Evolutionary conservation across 108 stramenopile genomes (phyloP).

Genomic region (Fragilariopsis cylindrus): DNA sequence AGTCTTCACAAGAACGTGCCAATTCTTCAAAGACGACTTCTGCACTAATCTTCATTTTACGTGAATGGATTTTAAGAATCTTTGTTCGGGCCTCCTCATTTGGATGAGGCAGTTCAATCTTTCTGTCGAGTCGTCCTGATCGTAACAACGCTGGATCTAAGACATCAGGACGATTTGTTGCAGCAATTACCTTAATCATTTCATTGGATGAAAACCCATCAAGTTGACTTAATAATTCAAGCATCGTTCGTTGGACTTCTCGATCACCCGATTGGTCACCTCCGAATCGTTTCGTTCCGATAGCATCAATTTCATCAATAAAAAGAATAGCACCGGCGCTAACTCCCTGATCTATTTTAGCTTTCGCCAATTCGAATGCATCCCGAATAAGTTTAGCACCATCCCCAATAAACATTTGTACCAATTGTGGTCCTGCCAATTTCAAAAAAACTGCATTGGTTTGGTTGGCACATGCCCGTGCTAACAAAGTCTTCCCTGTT

Average conservation of each 20-base stretch:
- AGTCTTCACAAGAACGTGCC: slow-evolving; percentile 95
- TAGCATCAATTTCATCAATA: slow-evolving; percentile 99
- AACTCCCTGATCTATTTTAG: slow-evolving; percentile 85
- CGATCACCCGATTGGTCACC: slow-evolving; percentile 98
- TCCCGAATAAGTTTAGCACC: slow-evolving; percentile 99
- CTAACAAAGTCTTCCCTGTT: slow-evolving; percentile 98
- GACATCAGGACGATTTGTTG: slow-evolving; percentile 96
- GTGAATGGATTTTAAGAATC: slow-evolving; percentile 93
- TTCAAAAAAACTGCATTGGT: slow-evolving; percentile 99
- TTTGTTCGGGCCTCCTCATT: slow-evolving; percentile 92
- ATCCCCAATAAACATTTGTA: slow-evolving; percentile 99
- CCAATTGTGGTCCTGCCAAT: slow-evolving; percentile 97
- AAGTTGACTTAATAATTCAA: slow-evolving; percentile 97
- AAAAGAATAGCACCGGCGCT: slow-evolving; percentile 82
- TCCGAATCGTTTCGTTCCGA: slow-evolving; percentile 98
- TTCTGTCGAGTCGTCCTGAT: slow-evolving; percentile 96
- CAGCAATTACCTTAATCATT: slow-evolving; percentile 99
- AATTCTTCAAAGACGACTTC: slow-evolving; percentile 97
- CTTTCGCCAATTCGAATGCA: slow-evolving; percentile 97
- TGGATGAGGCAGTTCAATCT: slow-evolving; percentile 99
- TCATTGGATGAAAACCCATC: slow-evolving; percentile 97
- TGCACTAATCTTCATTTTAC: slow-evolving; percentile 89
- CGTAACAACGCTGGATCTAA: slow-evolving; percentile 98
- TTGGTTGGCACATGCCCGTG: slow-evolving; percentile 98
- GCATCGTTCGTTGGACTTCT: slow-evolving; percentile 99